These are phyloP conservation scores for Poterioochromonas sp. DNA, from an alignment of 352 stramenopile genomes.

Conservation along the genomic window DNA sequence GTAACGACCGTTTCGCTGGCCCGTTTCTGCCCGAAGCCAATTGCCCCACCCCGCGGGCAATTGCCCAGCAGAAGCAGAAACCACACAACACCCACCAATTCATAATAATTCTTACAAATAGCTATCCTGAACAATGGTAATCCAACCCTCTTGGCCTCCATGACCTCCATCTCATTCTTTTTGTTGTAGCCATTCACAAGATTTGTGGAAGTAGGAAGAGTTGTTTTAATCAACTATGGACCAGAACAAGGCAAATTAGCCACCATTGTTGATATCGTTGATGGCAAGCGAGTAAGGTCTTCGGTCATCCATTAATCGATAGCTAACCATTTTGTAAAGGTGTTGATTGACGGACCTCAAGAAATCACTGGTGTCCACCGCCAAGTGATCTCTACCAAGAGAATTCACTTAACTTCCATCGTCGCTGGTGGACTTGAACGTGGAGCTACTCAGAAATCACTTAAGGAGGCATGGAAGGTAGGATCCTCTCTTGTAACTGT, in stretches of 20 bases:
- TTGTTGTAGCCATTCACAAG: slow-evolving; percentile 83
- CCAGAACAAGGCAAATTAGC: slow-evolving; percentile 90
- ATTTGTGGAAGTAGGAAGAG: slow-evolving; percentile 97
- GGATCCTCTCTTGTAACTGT: background rate
- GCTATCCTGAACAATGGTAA: too few species aligned
- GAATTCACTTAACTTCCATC: slow-evolving; percentile 92
- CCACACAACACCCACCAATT: too few species aligned
- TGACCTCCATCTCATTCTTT: too few species aligned
- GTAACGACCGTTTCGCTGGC: too few species aligned
- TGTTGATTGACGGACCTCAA: slow-evolving; percentile 89
- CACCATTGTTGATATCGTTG: slow-evolving; percentile 98
- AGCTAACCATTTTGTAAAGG: slow-evolving; percentile 39
- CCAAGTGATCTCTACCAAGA: slow-evolving; percentile 96
- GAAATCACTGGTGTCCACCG: slow-evolving; percentile 87
- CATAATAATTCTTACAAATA: too few species aligned
- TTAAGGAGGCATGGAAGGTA: slow-evolving; percentile 76
- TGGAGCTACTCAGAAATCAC: slow-evolving; percentile 81
- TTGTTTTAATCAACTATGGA: slow-evolving; percentile 98
- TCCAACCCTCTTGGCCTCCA: too few species aligned
- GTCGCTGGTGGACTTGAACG: slow-evolving; percentile 78
- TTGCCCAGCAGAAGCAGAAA: too few species aligned
- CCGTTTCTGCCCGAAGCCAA: too few species aligned
- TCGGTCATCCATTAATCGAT: slow-evolving; percentile 3
- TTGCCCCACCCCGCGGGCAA: too few species aligned
- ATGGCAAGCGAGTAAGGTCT: slow-evolving; percentile 85